A percentile compares a stretch with the other conserved stretches of the same genome.
Conservation (phyloP, 495 filamentous ascomycete genomes). For the Parathielavia hyrcaniae region DNA sequence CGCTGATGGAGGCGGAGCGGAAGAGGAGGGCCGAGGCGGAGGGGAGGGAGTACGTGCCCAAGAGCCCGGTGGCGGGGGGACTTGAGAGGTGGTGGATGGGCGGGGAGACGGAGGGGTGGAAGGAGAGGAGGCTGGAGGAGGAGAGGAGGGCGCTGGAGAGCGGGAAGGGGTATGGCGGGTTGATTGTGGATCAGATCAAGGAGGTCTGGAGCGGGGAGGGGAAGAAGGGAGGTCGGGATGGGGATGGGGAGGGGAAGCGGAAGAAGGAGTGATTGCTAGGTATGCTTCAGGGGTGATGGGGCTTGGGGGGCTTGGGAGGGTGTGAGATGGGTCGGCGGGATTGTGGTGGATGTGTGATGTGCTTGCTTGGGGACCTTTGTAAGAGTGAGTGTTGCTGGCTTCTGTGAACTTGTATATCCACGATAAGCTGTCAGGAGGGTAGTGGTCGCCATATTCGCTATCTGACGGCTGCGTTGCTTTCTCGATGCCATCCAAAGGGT, state of each 20-base stretch:
- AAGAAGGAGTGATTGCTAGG: not conserved
- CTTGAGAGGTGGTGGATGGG: conserved; percentile 55
- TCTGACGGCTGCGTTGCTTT: too few relatives aligned
- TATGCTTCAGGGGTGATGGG: too few relatives aligned
- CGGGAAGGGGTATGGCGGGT: conserved; percentile 70
- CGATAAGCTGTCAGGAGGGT: too few relatives aligned
- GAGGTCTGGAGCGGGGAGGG: conserved; percentile 58
- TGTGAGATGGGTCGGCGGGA: not conserved
- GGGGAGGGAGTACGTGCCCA: conserved; percentile 22
- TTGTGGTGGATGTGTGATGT: too few relatives aligned
- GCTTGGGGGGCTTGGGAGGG: not conserved
- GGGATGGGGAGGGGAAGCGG: conserved; percentile 5
- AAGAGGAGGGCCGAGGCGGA: conserved; percentile 34
- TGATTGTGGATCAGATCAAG: conserved; percentile 79
- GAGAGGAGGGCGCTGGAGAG: conserved; percentile 67
- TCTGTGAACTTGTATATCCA: too few relatives aligned
- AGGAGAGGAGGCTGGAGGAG: conserved; percentile 60
- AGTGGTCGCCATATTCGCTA: too few relatives aligned
- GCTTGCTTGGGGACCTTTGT: too few relatives aligned
- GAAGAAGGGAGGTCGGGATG: conserved; percentile 14
- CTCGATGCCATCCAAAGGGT: too few relatives aligned
- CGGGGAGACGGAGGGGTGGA: conserved; percentile 66
- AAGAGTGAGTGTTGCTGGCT: too few relatives aligned
- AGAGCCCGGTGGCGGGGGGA: conserved; percentile 31
- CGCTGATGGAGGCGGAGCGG: conserved; percentile 39